These are phyloP conservation scores for Excoecaria agallocha DNA, from an alignment of 345 rosid genomes.

Conservation along the genomic window DNA sequence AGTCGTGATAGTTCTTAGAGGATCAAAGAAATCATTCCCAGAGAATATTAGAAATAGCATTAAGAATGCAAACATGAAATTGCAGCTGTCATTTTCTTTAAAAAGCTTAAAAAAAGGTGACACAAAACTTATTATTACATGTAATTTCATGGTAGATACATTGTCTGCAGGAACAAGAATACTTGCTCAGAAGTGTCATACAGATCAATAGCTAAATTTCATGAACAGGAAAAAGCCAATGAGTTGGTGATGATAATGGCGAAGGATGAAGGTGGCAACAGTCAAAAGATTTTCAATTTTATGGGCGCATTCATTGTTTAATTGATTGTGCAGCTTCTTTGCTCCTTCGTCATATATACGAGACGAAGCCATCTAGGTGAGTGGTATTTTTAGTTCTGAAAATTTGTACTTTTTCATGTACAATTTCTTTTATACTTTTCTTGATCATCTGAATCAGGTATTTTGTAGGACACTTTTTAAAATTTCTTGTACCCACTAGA, in stretches of 20 bases:
- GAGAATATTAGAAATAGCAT: slow-evolving; percentile 2
- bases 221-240: not conserved
- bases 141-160: slow-evolving; percentile 22
- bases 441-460: not conserved
- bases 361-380: too few relatives aligned
- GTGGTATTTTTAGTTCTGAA: not conserved
- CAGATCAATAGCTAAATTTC: slow-evolving; percentile 3
- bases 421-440: not conserved
- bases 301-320: too few relatives aligned
- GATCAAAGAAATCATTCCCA: slow-evolving; percentile 1
- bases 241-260: not conserved
- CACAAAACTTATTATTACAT: slow-evolving; percentile 4
- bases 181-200: slow-evolving; percentile 31
- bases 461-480: not conserved
- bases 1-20: not conserved
- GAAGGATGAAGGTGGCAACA: too few relatives aligned
- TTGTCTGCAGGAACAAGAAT: slow-evolving; percentile 18
- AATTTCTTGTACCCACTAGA: not conserved
- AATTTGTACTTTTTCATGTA: not conserved
- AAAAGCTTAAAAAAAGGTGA: slow-evolving; percentile 10
- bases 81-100: slow-evolving; percentile 17
- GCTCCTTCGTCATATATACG: too few relatives aligned
- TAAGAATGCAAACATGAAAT: not conserved
- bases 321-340: too few relatives aligned
- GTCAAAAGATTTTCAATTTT: too few relatives aligned